Evolutionary conservation across 768 basidiomycete species (phyloP).

Genomic region (Auriscalpium orientale): DNA sequence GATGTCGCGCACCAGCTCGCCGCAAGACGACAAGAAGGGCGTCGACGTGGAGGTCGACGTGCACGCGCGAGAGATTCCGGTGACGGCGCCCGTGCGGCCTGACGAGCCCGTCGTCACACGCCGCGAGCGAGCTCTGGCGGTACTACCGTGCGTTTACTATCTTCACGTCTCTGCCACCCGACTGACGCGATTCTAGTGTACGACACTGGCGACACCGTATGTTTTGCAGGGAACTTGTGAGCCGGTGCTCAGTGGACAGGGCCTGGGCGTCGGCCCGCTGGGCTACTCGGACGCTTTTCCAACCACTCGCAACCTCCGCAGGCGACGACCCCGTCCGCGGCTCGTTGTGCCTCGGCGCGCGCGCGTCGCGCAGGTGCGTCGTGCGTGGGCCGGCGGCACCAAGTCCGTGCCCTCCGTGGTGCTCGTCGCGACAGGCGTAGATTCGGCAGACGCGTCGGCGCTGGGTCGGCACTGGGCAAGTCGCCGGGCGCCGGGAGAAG

Average conservation of each 20-base stretch:
- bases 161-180: not conserved
- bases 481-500: not conserved
- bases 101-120: constrained; percentile 67
- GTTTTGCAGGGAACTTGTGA: constrained; percentile 11
- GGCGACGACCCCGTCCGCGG: constrained; percentile 67
- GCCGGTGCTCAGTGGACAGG: not conserved
- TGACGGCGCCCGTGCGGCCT: not conserved
- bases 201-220: constrained; percentile 76
- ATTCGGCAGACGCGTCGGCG: not conserved
- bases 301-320: constrained; percentile 61
- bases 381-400: constrained; percentile 66
- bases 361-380: constrained; percentile 66
- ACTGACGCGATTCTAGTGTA: constrained; percentile 43
- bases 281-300: constrained; percentile 69
- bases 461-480: not conserved
- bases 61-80: not conserved
- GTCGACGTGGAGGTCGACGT: not conserved
- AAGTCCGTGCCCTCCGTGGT: constrained; percentile 71
- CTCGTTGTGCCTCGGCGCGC: constrained; percentile 51
- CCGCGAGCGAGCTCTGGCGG: constrained; percentile 70
- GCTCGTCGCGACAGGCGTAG: constrained; percentile 64
- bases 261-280: constrained; percentile 49
- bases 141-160: constrained; percentile 53
- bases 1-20: constrained; percentile 3
- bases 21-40: not conserved